Conservation (phyloP, 78 protist genomes). For the Dictyostelium brefeldianum region DNA sequence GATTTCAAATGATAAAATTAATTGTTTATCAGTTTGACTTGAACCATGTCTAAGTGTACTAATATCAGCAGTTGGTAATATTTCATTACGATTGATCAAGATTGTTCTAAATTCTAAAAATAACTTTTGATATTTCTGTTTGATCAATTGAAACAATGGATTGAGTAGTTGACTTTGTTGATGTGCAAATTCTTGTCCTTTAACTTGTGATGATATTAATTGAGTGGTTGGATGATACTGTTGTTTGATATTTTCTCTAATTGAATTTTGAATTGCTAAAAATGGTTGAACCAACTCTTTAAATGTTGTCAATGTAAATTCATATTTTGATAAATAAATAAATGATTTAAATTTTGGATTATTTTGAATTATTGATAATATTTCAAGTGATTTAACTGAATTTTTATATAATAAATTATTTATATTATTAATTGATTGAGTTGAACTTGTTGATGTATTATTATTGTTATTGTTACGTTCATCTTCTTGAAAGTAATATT, state of each 20-base stretch:
- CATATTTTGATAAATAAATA: conserved; percentile 24
- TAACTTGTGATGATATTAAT: neutral
- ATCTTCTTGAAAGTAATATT: neutral
- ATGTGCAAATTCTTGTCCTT: neutral
- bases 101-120: conserved; percentile 19
- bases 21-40: conserved; percentile 9
- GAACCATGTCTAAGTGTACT: neutral
- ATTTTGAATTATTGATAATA: neutral
- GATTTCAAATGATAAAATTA: neutral
- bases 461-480: neutral
- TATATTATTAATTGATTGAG: neutral
- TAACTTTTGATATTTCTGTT: conserved; percentile 5
- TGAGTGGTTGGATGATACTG: neutral
- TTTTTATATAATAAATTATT: conserved; percentile 26
- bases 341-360: conserved; percentile 6
- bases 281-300: neutral
- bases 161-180: conserved; percentile 9
- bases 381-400: conserved; percentile 20
- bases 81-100: neutral
- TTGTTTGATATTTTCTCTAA: neutral
- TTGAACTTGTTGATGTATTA: neutral
- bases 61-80: conserved; percentile 12
- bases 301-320: conserved; percentile 3
- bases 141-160: neutral
- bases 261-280: neutral